phyloP scores from a whole-genome alignment of 202 grass and related monocot species.

The Bolboschoenoplectus hybrid region DNA sequence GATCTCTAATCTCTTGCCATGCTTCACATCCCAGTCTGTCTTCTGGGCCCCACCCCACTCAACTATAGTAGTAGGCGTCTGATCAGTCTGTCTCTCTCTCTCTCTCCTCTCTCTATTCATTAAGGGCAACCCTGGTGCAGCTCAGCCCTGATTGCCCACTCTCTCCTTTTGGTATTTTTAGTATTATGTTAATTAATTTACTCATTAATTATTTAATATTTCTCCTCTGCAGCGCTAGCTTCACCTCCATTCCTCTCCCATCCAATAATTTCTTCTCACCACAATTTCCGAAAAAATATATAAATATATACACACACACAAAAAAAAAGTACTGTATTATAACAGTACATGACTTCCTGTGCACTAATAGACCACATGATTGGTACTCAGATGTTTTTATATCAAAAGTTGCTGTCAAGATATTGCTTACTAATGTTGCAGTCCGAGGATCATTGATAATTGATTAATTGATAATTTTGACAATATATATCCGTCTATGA shows the following conservation, averaged over 20 bases:
- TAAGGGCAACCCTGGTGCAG: constrained; percentile 46
- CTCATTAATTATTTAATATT: constrained; percentile 2
- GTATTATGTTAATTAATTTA: not conserved
- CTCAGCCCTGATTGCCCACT: constrained; percentile 39
- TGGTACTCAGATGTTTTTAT: not conserved
- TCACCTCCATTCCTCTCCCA: constrained; percentile 20
- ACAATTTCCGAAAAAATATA: not conserved
- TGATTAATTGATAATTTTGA: not conserved
- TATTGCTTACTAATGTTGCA: not conserved
- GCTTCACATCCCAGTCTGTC: constrained; percentile 31
- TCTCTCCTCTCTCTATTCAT: constrained; percentile 38
- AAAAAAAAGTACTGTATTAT: not conserved
- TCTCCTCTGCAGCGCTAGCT: not conserved
- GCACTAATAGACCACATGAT: not conserved
- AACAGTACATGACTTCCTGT: not conserved
- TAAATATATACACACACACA: not conserved
- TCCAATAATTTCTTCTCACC: constrained; percentile 21
- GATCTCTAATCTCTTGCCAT: too few species aligned
- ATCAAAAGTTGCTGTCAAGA: not conserved
- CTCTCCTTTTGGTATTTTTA: constrained; percentile 37
- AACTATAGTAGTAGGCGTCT: constrained; percentile 33
- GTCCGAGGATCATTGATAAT: constrained; percentile 12
- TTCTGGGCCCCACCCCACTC: constrained; percentile 33
- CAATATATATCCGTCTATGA: not conserved
- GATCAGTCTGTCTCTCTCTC: not conserved